Evolutionary conservation across 2,329 filamentous ascomycete genomes (phyloP).

Genomic region (Stagonosporopsis chrysanthemi): DNA sequence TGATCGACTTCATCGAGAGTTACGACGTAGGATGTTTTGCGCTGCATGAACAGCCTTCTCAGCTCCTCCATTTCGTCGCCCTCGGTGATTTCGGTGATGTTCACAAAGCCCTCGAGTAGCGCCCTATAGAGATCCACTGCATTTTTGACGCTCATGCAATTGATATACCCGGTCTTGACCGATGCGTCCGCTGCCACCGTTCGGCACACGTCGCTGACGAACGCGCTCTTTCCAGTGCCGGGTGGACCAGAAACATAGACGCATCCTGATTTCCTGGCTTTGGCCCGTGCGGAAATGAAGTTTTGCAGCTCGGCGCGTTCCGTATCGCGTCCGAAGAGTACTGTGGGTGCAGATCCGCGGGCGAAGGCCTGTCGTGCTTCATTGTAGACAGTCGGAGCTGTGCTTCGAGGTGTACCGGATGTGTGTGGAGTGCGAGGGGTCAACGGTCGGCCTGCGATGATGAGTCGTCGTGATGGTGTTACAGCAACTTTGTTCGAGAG

Average conservation of each 20-base stretch:
- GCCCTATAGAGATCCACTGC: constrained; percentile 85
- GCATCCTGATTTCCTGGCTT: constrained; percentile 73
- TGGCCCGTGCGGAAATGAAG: constrained; percentile 73
- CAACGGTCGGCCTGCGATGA: constrained; percentile 75
- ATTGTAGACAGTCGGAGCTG: constrained; percentile 81
- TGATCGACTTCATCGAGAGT: constrained; percentile 96
- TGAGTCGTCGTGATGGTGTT: constrained; percentile 85
- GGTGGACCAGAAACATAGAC: constrained; percentile 95
- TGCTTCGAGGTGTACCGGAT: constrained; percentile 70
- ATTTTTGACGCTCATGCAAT: constrained; percentile 95
- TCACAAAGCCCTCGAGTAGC: constrained; percentile 73
- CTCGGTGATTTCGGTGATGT: constrained; percentile 66
- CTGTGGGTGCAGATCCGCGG: constrained; percentile 75
- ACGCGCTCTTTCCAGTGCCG: constrained; percentile 94
- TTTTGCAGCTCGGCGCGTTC: constrained; percentile 69
- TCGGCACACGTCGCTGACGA: constrained; percentile 80
- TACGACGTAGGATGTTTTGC: constrained; percentile 73
- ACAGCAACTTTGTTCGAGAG: constrained; percentile 72
- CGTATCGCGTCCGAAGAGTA: constrained; percentile 78
- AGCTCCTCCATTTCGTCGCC: constrained; percentile 73
- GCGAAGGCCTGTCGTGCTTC: constrained; percentile 87
- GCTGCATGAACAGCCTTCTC: constrained; percentile 73
- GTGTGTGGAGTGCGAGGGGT: constrained; percentile 82
- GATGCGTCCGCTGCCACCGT: constrained; percentile 60
- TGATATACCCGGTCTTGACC: constrained; percentile 80